Conservation (phyloP, 306 rosid species). For the Clitoria ternatea region DNA sequence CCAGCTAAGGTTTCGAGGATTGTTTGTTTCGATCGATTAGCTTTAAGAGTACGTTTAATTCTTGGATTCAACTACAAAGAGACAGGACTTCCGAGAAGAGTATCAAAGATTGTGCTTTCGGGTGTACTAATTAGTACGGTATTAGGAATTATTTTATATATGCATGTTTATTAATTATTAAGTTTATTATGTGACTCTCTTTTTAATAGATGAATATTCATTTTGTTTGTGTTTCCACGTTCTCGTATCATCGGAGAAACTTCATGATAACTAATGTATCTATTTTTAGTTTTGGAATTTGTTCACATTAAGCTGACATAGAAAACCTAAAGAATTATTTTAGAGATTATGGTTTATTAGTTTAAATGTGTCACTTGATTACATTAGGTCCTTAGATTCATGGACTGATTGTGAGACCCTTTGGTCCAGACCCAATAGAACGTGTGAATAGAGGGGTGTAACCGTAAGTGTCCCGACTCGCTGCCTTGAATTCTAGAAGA, state of each 20-base stretch:
- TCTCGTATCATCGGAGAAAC: background rate
- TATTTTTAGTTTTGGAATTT: background rate
- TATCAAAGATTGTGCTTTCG: background rate
- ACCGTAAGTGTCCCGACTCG: too few relatives aligned
- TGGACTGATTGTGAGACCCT: too few relatives aligned
- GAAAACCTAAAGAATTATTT: too few relatives aligned
- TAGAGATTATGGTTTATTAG: too few relatives aligned
- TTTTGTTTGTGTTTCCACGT: background rate
- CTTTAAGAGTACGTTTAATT: background rate
- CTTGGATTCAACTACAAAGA: background rate
- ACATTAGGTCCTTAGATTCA: too few relatives aligned
- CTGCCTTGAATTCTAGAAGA: too few relatives aligned
- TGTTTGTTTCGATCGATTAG: too few relatives aligned
- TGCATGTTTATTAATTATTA: background rate
- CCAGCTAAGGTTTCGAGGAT: constrained; percentile 8
- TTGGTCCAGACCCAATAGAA: too few relatives aligned
- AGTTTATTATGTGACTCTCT: background rate
- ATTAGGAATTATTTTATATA: background rate
- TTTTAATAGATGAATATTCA: background rate
- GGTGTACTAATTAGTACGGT: constrained; percentile 9
- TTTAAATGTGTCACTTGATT: too few relatives aligned
- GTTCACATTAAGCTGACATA: too few relatives aligned
- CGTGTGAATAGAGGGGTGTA: too few relatives aligned
- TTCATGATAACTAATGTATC: background rate
- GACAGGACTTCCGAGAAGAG: too few relatives aligned